A percentile compares a stretch with the other conserved stretches of the same genome.
Evolutionary conservation across 2,329 filamentous ascomycete species (phyloP).

Genomic region (Hypomyces rosellus): DNA sequence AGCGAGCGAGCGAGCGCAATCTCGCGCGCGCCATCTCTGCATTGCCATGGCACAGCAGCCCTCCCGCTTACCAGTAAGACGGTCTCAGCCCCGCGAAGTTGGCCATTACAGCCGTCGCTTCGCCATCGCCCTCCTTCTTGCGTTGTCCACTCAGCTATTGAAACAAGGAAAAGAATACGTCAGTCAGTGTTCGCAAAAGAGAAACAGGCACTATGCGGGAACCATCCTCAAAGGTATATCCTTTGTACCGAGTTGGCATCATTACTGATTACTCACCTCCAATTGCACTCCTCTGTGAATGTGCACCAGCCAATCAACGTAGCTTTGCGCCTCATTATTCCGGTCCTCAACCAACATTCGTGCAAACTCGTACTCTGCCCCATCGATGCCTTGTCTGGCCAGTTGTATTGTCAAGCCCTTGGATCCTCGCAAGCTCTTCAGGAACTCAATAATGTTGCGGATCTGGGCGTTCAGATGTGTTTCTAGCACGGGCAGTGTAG

Average conservation of each 20-base stretch:
- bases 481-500: constrained; percentile 73
- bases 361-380: constrained; percentile 95
- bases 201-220: too few species aligned
- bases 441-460: constrained; percentile 84
- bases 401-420: constrained; percentile 88
- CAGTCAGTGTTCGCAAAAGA: background rate
- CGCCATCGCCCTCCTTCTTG: constrained; percentile 58
- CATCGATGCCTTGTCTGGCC: constrained; percentile 86
- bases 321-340: constrained; percentile 96
- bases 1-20: constrained; percentile 3
- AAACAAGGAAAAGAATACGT: background rate
- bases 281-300: constrained; percentile 89
- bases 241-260: background rate
- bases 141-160: constrained; percentile 60
- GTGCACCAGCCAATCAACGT: constrained; percentile 97
- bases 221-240: background rate
- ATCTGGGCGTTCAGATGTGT: constrained; percentile 94
- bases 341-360: constrained; percentile 85
- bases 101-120: constrained; percentile 37
- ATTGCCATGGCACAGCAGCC: constrained; percentile 10
- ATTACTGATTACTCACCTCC: constrained; percentile 52
- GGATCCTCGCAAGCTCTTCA: constrained; percentile 71
- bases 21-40: constrained; percentile 10
- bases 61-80: constrained; percentile 47
- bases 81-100: constrained; percentile 55